A percentile compares a stretch with the other conserved stretches of the same genome.
These are phyloP conservation scores for Erodium maritimum DNA, from an alignment of 345 rosid genomes.

Conservation along the genomic window DNA sequence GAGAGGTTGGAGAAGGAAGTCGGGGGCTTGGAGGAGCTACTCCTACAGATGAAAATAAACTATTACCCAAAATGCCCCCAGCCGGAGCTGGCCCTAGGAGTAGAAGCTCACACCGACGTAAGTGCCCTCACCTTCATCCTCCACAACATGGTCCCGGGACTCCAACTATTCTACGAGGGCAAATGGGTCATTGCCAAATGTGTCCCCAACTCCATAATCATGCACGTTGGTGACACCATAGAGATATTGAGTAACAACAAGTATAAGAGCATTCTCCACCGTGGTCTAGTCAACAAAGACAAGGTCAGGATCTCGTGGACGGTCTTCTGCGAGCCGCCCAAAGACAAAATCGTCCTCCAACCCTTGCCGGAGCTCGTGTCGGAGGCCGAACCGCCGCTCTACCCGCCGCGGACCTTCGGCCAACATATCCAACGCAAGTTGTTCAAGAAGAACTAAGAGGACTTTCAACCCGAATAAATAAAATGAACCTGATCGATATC, in stretches of 20 bases:
- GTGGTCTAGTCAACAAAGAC: conserved; percentile 87
- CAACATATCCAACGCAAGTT: conserved; percentile 80
- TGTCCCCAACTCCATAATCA: conserved; percentile 80
- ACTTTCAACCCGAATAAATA: background rate
- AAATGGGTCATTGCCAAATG: conserved; percentile 91
- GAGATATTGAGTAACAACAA: conserved; percentile 90
- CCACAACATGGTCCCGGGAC: conserved; percentile 98
- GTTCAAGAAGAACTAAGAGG: conserved; percentile 51
- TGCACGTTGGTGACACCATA: conserved; percentile 88
- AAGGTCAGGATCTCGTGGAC: conserved; percentile 97
- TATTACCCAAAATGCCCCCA: conserved; percentile 94
- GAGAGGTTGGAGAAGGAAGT: conserved; percentile 80
- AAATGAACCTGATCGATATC: no score
- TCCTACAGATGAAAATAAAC: conserved; percentile 84
- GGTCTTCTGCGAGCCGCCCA: conserved; percentile 90
- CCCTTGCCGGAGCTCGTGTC: conserved; percentile 64
- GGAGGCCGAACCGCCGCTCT: conserved; percentile 53
- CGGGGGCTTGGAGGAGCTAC: conserved; percentile 81
- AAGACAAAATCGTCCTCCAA: conserved; percentile 79
- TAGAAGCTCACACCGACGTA: conserved; percentile 92
- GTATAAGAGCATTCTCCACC: conserved; percentile 88
- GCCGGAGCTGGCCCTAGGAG: conserved; percentile 91
- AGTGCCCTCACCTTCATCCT: conserved; percentile 86
- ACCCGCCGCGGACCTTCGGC: conserved; percentile 84
- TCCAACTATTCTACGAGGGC: conserved; percentile 69